Base-by-base conservation (phyloP, 1,284 basidiomycete species). In the Crucibulum cyathiforme region DNA sequence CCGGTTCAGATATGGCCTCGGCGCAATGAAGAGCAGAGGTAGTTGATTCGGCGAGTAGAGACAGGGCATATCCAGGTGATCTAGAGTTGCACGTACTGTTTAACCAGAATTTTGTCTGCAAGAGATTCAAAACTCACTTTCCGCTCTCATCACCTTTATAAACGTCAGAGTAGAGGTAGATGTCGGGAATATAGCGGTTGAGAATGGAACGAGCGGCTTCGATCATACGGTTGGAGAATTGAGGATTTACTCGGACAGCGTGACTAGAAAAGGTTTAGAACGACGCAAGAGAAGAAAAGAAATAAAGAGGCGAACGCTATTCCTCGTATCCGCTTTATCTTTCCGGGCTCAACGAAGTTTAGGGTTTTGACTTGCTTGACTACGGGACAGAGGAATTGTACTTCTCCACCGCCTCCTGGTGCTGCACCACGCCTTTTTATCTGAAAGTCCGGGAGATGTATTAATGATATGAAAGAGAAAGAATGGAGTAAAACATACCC, bases 101-200 rank as follows among this genome's bases (percentile, higher is more conserved):
- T 50, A 34, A 56, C 37, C 34, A 53, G 43, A 39, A 19, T 43
- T 34, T 34, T 38, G 31, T 37, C 13, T 39, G 24, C 8, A 35
- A 1, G 19, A 4, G 19, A 43, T 57, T 10, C 31, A 48, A 39
- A 35, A 53, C 92, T 63, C 65, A 93, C 93, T 95, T 98, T 74
- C 98, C 98, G 63, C 94, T 95, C 63, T 99, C 98, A 31, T 96
- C 94, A 8, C 96, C 96, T 72, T 98, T 96, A 79, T 98, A 99
- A 12, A 98, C 96, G 69, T 99, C 98, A 1, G 98, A 98, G 74
- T 98, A 98, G 35, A 99, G 87, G 76, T 99, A 98, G 36, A 98
- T 94, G 73, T 99, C 98, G 34, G 97, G 97, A 62, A 99, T 98
- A 76, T 94, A 98, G 5, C 96, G 90, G 71, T 98, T 98, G 39